Percentiles rank a stretch among this genome's conserved stretches.
Evolutionary conservation across 1,139 yeast genomes (phyloP).

Genomic region (Candida neerlandica): DNA sequence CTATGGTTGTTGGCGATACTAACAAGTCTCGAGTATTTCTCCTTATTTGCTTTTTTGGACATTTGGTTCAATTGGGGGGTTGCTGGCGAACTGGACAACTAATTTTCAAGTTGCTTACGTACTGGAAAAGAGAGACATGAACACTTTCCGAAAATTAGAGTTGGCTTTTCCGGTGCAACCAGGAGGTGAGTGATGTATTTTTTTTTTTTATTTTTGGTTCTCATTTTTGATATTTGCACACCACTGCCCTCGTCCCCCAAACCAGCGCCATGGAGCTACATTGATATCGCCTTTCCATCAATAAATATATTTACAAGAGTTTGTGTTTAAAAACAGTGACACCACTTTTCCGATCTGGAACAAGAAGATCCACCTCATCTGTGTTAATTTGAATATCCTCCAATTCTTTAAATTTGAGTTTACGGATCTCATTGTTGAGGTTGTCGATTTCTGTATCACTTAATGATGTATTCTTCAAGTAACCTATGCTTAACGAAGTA

Average conservation of each 20-base stretch:
- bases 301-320: slow-evolving; percentile 1
- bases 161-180: background rate
- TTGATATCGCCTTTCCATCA: background rate
- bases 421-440: background rate
- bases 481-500: slow-evolving; percentile 2
- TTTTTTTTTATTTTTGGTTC: background rate
- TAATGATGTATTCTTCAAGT: background rate
- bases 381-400: slow-evolving; percentile 6
- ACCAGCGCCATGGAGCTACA: too few species aligned
- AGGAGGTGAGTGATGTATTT: background rate
- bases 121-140: background rate
- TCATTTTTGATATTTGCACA: too few species aligned
- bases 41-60: slow-evolving; percentile 15
- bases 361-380: background rate
- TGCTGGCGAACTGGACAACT: too few species aligned
- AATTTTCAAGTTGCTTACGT: background rate
- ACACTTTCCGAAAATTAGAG: background rate
- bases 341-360: background rate
- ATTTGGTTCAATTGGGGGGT: slow-evolving; percentile 4
- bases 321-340: background rate
- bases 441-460: background rate
- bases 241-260: too few species aligned
- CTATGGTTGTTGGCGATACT: slow-evolving; percentile 42
- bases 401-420: background rate
- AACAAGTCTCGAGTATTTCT: slow-evolving; percentile 43